phyloP scores from a whole-genome alignment of 2,329 filamentous ascomycete genomes.

The Microcyclosporella mali region DNA sequence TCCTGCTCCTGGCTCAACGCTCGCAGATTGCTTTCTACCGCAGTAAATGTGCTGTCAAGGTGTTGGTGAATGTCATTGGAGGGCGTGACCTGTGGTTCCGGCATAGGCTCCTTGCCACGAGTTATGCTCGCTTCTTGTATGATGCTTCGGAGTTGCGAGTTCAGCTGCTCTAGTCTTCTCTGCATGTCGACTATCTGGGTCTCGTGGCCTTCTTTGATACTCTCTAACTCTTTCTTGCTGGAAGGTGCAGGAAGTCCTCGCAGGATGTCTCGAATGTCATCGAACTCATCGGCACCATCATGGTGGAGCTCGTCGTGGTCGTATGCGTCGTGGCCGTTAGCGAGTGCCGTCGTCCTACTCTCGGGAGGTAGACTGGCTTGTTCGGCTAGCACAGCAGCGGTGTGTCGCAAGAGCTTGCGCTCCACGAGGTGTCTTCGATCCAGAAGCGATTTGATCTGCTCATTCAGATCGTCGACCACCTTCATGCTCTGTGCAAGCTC shows the following conservation, averaged over 20 bases:
- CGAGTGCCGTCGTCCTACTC: conserved; percentile 6
- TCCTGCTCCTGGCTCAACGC: conserved; percentile 25
- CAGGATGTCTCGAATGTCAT: conserved; percentile 31
- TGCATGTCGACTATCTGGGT: conserved; percentile 29
- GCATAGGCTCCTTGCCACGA: conserved; percentile 20
- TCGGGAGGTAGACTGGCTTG: conserved; percentile 43
- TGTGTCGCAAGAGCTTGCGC: conserved; percentile 75
- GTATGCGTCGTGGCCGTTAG: conserved; percentile 14
- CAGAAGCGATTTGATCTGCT: conserved; percentile 74
- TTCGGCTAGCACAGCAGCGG: conserved; percentile 82
- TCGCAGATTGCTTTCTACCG: conserved; percentile 25
- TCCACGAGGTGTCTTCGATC: conserved; percentile 69
- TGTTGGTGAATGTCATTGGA: conserved; percentile 8
- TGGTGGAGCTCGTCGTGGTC: conserved; percentile 20
- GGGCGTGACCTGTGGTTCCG: conserved; percentile 16
- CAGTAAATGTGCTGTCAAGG: conserved; percentile 22
- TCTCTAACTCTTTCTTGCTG: conserved; percentile 15
- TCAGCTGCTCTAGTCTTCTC: conserved; percentile 28
- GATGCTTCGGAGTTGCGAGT: conserved; percentile 26
- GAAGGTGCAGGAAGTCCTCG: conserved; percentile 18
- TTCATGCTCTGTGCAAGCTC: conserved; percentile 69
- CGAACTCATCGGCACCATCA: conserved; percentile 50
- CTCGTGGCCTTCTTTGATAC: conserved; percentile 21
- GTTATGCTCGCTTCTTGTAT: conserved; percentile 26
- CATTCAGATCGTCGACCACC: conserved; percentile 78